Conservation (phyloP, 257 asterid genomes). For the Jaltomata sinuosa region DNA sequence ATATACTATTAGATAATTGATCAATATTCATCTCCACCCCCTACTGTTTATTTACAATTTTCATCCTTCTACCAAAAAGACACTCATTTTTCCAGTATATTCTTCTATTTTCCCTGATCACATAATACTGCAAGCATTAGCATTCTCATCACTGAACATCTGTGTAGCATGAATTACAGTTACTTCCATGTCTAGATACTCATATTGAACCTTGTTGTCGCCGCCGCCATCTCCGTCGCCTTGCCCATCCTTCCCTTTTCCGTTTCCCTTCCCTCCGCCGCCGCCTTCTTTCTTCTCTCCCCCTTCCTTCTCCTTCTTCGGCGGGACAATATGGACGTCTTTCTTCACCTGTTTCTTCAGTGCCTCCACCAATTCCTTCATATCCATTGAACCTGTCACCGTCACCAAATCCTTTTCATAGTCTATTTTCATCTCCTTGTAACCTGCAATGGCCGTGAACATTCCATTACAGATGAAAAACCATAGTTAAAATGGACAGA, state of each 20-base stretch:
- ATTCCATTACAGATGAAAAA: neutral
- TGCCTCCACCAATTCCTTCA: conserved; percentile 48
- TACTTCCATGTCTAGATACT: neutral
- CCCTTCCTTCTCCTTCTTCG: conserved; percentile 57
- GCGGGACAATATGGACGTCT: conserved; percentile 50
- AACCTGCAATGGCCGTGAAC: conserved; percentile 31
- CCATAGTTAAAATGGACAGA: neutral
- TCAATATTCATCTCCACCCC: neutral
- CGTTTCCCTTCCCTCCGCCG: conserved; percentile 11
- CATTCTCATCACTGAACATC: conserved; percentile 37
- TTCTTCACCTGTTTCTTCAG: conserved; percentile 56
- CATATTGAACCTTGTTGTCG: neutral
- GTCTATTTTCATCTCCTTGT: conserved; percentile 48
- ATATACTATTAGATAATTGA: neutral
- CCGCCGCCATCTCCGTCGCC: neutral
- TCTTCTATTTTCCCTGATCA: neutral
- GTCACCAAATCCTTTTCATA: conserved; percentile 52
- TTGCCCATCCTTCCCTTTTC: neutral
- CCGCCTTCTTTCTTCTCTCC: conserved; percentile 34
- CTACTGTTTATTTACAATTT: neutral
- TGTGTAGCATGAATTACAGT: conserved; percentile 13
- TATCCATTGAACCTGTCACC: conserved; percentile 77
- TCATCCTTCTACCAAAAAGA: neutral
- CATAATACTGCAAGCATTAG: conserved; percentile 36
- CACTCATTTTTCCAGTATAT: no score